Percentiles rank a stretch among this genome's conserved stretches.
Evolutionary conservation across 2,329 filamentous ascomycete genomes (phyloP).

Genomic region (Colletotrichum sidae): DNA sequence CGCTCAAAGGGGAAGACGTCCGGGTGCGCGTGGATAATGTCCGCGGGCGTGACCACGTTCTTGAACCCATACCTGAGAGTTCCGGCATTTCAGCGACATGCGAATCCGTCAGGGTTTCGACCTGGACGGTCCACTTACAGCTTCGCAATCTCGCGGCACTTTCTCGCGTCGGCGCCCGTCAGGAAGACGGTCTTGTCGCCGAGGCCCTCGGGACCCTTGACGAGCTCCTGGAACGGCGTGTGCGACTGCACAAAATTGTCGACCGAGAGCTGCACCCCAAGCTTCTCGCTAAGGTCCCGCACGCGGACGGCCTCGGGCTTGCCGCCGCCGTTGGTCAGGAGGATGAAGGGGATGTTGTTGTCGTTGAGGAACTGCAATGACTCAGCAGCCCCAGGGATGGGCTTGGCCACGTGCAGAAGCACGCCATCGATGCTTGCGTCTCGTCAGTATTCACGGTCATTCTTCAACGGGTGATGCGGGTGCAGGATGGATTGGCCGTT

Average conservation of each 20-base stretch:
- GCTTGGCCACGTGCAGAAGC: conserved; percentile 83
- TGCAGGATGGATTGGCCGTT: too few relatives aligned
- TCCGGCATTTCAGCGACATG: not conserved
- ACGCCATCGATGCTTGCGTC: conserved; percentile 84
- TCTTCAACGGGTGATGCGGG: too few relatives aligned
- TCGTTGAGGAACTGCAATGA: conserved; percentile 79
- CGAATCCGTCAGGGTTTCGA: not conserved
- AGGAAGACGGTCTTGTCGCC: conserved; percentile 78
- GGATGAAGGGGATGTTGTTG: conserved; percentile 87
- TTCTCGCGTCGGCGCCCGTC: conserved; percentile 75
- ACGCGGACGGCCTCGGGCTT: conserved; percentile 71
- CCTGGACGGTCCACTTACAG: conserved; percentile 56
- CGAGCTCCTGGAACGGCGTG: conserved; percentile 84
- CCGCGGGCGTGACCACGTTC: conserved; percentile 85
- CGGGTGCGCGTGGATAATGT: conserved; percentile 81
- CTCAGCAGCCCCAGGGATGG: conserved; percentile 81
- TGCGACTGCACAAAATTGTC: conserved; percentile 85
- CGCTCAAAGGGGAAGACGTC: conserved; percentile 86
- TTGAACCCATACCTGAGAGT: conserved; percentile 74
- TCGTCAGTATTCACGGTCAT: too few relatives aligned
- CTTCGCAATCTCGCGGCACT: conserved; percentile 80
- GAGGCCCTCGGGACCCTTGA: conserved; percentile 65
- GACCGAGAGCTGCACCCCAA: conserved; percentile 63
- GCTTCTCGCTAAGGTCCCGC: conserved; percentile 42
- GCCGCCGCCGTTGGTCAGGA: conserved; percentile 95